Evolutionary conservation across 148 eudicot genomes (phyloP).

Genomic region (Dianthus caryophyllus): DNA sequence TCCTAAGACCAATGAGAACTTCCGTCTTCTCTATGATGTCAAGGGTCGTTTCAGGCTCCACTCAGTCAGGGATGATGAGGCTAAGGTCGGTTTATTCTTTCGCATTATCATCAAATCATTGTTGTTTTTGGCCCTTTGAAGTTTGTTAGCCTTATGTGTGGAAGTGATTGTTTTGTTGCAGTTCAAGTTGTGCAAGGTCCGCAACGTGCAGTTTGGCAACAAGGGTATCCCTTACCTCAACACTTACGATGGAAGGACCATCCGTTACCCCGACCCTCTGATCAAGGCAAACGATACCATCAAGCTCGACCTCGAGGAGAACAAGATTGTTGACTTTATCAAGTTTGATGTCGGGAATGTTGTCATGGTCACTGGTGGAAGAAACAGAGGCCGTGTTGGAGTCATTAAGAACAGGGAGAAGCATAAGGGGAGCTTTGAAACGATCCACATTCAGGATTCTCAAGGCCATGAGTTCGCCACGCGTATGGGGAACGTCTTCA

Average conservation of each 20-base stretch:
- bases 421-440: slow-evolving; percentile 62
- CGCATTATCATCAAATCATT: too few species aligned
- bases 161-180: too few species aligned
- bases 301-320: slow-evolving; percentile 45
- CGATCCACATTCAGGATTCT: slow-evolving; percentile 52
- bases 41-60: too few species aligned
- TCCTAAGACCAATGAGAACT: too few species aligned
- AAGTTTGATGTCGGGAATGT: slow-evolving; percentile 55
- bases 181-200: slow-evolving; percentile 62
- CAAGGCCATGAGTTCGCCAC: slow-evolving; percentile 62
- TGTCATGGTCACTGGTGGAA: slow-evolving; percentile 58
- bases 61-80: too few species aligned
- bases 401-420: slow-evolving; percentile 57
- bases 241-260: slow-evolving; percentile 57
- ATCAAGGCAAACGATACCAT: slow-evolving; percentile 50
- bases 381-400: slow-evolving; percentile 59
- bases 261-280: slow-evolving; percentile 58
- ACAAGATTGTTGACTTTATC: slow-evolving; percentile 49
- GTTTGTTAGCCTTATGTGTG: too few species aligned
- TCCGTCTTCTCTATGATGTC: too few species aligned
- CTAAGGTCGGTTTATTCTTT: too few species aligned
- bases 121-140: too few species aligned
- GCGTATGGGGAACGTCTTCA: slow-evolving; percentile 47
- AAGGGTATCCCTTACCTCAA: slow-evolving; percentile 55
- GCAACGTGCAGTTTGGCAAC: slow-evolving; percentile 47